These are phyloP conservation scores for Botryotinia globosa DNA, from an alignment of 2,329 filamentous ascomycete genomes.

Conservation along the genomic window DNA sequence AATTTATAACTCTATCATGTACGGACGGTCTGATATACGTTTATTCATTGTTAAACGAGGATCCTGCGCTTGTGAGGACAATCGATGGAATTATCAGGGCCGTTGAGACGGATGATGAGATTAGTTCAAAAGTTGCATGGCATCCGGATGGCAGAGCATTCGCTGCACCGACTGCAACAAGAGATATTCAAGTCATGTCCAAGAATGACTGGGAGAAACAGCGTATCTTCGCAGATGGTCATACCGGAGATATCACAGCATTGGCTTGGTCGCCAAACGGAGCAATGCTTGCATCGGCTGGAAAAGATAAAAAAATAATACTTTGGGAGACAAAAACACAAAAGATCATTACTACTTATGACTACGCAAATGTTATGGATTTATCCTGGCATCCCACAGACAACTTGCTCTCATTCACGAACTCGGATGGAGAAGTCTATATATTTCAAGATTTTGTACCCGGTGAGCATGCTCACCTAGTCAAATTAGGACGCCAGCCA, in stretches of 20 bases:
- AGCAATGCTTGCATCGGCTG: constrained; percentile 72
- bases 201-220: constrained; percentile 87
- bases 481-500: constrained; percentile 62
- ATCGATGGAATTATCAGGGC: constrained; percentile 82
- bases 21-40: constrained; percentile 88
- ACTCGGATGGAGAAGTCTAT: constrained; percentile 86
- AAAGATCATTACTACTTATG: constrained; percentile 71
- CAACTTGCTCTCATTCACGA: constrained; percentile 89
- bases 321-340: constrained; percentile 92
- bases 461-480: constrained; percentile 53
- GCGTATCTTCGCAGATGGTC: constrained; percentile 72
- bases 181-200: constrained; percentile 85
- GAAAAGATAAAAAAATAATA: constrained; percentile 65
- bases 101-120: constrained; percentile 73
- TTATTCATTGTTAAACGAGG: constrained; percentile 75
- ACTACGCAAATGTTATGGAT: constrained; percentile 80
- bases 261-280: constrained; percentile 94
- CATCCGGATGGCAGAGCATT: constrained; percentile 94
- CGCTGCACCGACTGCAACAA: constrained; percentile 75
- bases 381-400: constrained; percentile 87
- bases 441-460: constrained; percentile 74
- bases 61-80: constrained; percentile 77
- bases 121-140: constrained; percentile 75
- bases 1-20: constrained; percentile 75
- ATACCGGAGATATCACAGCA: constrained; percentile 81